Evolutionary conservation across 441 rosid species (phyloP).

Genomic region (Gossypium aridum): DNA sequence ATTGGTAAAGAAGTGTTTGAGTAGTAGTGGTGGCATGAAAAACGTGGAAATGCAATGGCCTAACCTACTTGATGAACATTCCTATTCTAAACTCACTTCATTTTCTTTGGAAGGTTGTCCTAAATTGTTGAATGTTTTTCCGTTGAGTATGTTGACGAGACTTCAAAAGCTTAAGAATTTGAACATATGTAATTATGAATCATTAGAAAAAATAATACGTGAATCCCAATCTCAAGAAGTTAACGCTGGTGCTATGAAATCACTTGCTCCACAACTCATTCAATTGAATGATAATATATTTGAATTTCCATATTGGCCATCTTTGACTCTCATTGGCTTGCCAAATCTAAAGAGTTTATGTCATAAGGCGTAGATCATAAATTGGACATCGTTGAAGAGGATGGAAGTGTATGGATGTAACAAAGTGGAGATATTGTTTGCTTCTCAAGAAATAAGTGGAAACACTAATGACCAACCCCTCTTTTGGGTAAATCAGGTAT

Average conservation of each 20-base stretch:
- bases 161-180: neutral
- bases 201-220: neutral
- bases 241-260: neutral
- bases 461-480: neutral
- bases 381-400: neutral
- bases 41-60: slow-evolving; percentile 1
- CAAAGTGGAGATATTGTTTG: neutral
- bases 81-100: neutral
- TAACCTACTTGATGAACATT: neutral
- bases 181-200: neutral
- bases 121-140: neutral
- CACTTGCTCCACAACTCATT: neutral
- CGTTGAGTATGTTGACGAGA: neutral
- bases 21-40: neutral
- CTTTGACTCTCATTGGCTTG: neutral
- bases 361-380: neutral
- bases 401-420: neutral
- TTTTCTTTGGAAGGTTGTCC: neutral
- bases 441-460: neutral
- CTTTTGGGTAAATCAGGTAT: neutral
- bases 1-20: too few relatives aligned
- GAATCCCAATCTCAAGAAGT: neutral
- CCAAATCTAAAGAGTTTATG: neutral
- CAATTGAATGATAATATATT: neutral
- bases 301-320: neutral